Conservation (phyloP, 306 rosid genomes). For the Erythrophleum fordii region DNA sequence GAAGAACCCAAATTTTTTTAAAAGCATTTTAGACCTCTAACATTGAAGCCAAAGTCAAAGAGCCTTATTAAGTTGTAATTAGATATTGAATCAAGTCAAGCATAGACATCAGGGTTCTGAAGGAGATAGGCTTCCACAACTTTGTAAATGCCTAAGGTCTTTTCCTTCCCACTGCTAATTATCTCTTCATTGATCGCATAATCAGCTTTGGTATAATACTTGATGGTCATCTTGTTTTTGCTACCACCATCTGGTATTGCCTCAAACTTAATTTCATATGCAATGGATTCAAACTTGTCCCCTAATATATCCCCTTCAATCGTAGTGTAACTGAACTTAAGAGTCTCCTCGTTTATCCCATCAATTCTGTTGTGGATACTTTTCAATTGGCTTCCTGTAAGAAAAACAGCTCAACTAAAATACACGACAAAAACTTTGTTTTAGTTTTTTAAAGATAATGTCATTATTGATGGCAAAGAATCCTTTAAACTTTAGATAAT, state of each 20-base stretch:
- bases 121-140: constrained; percentile 32
- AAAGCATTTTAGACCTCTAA: too few relatives aligned
- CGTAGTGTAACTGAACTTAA: constrained; percentile 32
- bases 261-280: constrained; percentile 48
- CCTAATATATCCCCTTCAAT: constrained; percentile 39
- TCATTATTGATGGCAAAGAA: too few relatives aligned
- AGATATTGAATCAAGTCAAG: background rate
- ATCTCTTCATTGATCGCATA: constrained; percentile 49
- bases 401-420: too few relatives aligned
- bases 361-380: constrained; percentile 40
- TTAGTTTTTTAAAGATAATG: too few relatives aligned
- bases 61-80: background rate
- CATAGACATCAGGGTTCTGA: constrained; percentile 46
- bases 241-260: constrained; percentile 47
- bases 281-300: constrained; percentile 47
- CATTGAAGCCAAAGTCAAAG: too few relatives aligned
- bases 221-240: constrained; percentile 42
- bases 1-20: too few relatives aligned
- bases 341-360: constrained; percentile 30
- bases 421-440: too few relatives aligned
- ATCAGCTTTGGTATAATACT: constrained; percentile 47
- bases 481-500: too few relatives aligned
- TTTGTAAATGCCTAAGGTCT: constrained; percentile 47
- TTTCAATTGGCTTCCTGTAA: constrained; percentile 11
- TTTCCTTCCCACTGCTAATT: constrained; percentile 46